These are phyloP conservation scores for Picea mariana DNA, from an alignment of 83 land plant species.

Conservation along the genomic window DNA sequence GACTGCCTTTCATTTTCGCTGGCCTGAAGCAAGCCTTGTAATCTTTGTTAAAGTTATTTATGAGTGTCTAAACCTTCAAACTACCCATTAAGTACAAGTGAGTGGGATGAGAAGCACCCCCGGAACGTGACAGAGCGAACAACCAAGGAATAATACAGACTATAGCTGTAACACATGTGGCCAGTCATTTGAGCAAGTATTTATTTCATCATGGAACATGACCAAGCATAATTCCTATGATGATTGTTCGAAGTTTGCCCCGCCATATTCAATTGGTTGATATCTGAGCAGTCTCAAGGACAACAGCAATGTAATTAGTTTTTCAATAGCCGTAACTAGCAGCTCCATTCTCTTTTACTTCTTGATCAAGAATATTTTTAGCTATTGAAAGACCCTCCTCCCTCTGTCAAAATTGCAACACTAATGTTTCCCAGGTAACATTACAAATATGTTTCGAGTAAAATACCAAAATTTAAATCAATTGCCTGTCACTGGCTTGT, in stretches of 20 bases:
- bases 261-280: background rate
- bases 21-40: background rate
- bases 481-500: background rate
- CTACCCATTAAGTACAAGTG: background rate
- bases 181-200: background rate
- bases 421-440: background rate
- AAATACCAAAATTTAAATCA: background rate
- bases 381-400: background rate
- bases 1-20: background rate
- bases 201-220: background rate
- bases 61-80: background rate
- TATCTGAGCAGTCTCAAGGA: background rate
- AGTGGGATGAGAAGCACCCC: background rate
- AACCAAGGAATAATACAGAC: background rate
- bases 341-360: background rate
- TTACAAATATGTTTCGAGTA: too few relatives aligned
- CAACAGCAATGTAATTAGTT: background rate
- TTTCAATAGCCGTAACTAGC: background rate
- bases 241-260: background rate
- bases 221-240: conserved; percentile 2
- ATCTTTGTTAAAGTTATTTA: too few relatives aligned
- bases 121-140: background rate
- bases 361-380: background rate
- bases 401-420: background rate
- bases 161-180: conserved; percentile 3